Percentiles rank a stretch among this genome's conserved stretches.
Evolutionary conservation across 345 rosid species (phyloP).

Genomic region (Alliaria petiolata): DNA sequence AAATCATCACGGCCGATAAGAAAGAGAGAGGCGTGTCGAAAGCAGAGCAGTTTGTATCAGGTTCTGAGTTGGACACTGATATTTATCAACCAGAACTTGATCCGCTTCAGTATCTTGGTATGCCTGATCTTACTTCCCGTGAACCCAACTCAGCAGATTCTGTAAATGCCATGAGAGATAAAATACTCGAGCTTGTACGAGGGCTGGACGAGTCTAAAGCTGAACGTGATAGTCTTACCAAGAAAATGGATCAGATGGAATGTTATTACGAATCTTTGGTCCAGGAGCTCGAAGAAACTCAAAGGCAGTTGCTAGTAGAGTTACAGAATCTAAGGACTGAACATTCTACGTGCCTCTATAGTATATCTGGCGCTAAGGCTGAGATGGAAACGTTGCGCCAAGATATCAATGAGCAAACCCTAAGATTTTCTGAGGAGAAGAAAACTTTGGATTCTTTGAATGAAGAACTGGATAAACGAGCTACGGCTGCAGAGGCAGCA

Average conservation of each 20-base stretch:
- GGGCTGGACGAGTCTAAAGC: constrained; percentile 88
- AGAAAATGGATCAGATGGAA: constrained; percentile 99
- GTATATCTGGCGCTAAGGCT: constrained; percentile 65
- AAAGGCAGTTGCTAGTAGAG: constrained; percentile 87
- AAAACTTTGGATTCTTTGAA: constrained; percentile 49
- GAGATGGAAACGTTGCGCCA: constrained; percentile 79
- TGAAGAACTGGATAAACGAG: constrained; percentile 81
- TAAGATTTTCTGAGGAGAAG: constrained; percentile 70
- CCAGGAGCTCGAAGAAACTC: constrained; percentile 98
- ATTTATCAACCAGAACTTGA: constrained; percentile 68
- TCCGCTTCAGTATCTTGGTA: constrained; percentile 61
- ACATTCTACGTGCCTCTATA: constrained; percentile 71
- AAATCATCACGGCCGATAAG: constrained; percentile 29
- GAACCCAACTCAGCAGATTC: constrained; percentile 55
- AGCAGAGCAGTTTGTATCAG: constrained; percentile 41
- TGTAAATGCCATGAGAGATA: constrained; percentile 58
- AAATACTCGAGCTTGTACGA: constrained; percentile 76
- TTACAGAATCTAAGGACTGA: constrained; percentile 88
- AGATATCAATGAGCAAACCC: constrained; percentile 55
- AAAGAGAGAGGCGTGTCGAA: constrained; percentile 40
- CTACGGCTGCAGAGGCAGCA: constrained; percentile 75
- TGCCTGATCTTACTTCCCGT: constrained; percentile 56
- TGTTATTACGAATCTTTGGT: constrained; percentile 91
- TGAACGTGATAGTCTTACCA: constrained; percentile 76
- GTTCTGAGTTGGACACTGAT: constrained; percentile 54